Base-by-base conservation (phyloP, 495 filamentous ascomycete species). In the Aspergillus diversus region DNA sequence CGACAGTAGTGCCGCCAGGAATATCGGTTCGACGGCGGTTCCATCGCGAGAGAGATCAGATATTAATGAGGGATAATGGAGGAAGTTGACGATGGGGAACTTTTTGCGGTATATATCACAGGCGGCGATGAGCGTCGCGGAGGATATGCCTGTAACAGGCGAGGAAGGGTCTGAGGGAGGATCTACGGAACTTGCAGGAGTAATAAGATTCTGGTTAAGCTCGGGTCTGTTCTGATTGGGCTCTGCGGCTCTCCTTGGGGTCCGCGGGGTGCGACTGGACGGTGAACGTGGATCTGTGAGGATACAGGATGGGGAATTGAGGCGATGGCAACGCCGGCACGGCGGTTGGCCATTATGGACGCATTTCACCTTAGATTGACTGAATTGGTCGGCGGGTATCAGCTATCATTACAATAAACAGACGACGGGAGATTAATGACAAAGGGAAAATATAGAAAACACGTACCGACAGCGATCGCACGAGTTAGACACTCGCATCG, bases 281-380 rank as follows among this genome's bases (percentile, higher is more conserved):
- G 53, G 21, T 1, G 66, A 39, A 4, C 67, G 72, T 15, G 77
- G 72, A 48, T 79, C 75, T 34, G 77, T 75, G 7, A 80, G 60
- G 12, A 56, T 48, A 48, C 77, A 80, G 11, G 35, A 51, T 7
- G 63, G 55, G 7, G 56, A 59, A 34, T 73, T 72, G n/a, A 62
- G 54, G 17, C 68, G 72, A 33, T 70, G 61, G 21, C 77, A 80
- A 43, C 77, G 74, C 21, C 67, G 75, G 61, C 77, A 80, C 1
- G 77, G 77, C 0, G 77, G 71, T 3, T 64, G 70, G 33, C 77
- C 76, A 13, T 78, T 69, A 68, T 80, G 76, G 5, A 76, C 52
- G 37, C 77, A 80, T 63, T 79, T 80, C 51, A 80, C 76, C 51
- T 80, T 80, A 37, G 77, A 73, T 61, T 73, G 73, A 13, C 75